These are phyloP conservation scores for Arachis hypogaea DNA, from an alignment of 306 rosid genomes.

Conservation along the genomic window DNA sequence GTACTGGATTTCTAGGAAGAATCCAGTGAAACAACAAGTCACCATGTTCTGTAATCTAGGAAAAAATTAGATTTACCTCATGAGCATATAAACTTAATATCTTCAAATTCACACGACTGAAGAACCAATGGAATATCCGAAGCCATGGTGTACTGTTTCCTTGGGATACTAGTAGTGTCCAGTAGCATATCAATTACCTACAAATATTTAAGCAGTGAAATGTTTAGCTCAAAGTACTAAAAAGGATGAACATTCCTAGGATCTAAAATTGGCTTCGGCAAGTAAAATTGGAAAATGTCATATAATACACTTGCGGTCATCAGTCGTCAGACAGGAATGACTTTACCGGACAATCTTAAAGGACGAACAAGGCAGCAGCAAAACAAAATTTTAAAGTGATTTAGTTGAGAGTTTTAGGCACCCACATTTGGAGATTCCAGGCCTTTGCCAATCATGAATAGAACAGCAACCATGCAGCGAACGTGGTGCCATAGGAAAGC, in stretches of 20 bases:
- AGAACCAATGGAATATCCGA: slow-evolving; percentile 87
- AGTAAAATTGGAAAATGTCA: slow-evolving; percentile 19
- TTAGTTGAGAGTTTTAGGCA: slow-evolving; percentile 29
- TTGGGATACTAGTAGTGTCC: slow-evolving; percentile 58
- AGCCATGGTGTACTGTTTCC: slow-evolving; percentile 67
- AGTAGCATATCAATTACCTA: slow-evolving; percentile 76
- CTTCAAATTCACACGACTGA: slow-evolving; percentile 86
- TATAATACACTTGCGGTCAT: neutral
- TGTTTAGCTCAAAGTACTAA: slow-evolving; percentile 29
- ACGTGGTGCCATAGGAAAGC: slow-evolving; percentile 99
- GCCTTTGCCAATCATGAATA: slow-evolving; percentile 87
- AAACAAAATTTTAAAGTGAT: slow-evolving; percentile 25
- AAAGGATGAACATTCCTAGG: too few species aligned
- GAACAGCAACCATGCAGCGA: slow-evolving; percentile 87
- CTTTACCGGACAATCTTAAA: slow-evolving; percentile 20
- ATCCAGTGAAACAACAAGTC: slow-evolving; percentile 4
- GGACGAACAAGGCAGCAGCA: slow-evolving; percentile 8
- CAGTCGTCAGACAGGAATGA: slow-evolving; percentile 19
- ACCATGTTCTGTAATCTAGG: neutral
- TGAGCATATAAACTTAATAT: slow-evolving; percentile 71
- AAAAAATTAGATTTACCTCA: slow-evolving; percentile 60
- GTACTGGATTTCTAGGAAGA: slow-evolving; percentile 8
- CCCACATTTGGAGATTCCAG: slow-evolving; percentile 89
- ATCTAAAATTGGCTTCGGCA: neutral
- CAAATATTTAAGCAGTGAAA: slow-evolving; percentile 37